A percentile compares a stretch with the other conserved stretches of the same genome.
Conservation (phyloP, 768 basidiomycete genomes). For the Hypholoma fasciculare region DNA sequence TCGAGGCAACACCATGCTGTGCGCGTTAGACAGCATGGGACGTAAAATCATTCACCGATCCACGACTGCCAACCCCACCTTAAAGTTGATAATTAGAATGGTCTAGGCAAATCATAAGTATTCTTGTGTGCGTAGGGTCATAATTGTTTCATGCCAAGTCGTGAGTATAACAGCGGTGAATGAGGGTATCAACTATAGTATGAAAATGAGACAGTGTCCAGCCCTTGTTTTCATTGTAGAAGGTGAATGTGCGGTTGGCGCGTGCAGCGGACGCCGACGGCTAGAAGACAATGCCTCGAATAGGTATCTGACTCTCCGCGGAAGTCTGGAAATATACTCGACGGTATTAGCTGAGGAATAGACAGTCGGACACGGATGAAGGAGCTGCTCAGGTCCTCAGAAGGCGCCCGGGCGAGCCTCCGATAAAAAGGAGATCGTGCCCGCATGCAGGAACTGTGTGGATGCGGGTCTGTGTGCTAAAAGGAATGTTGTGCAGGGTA, state of each 20-base stretch:
- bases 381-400: conserved; percentile 5
- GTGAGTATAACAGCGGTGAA: conserved; percentile 19
- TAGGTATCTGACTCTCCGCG: background rate
- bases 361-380: conserved; percentile 1
- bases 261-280: background rate
- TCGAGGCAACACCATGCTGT: no score
- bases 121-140: conserved; percentile 20
- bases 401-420: conserved; percentile 6
- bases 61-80: no score
- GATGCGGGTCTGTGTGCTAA: background rate
- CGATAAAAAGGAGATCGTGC: background rate
- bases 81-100: background rate
- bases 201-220: conserved; percentile 13
- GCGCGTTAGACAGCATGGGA: no score
- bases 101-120: conserved; percentile 2
- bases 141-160: conserved; percentile 24
- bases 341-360: conserved; percentile 18
- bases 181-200: conserved; percentile 19
- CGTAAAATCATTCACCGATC: no score
- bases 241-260: background rate
- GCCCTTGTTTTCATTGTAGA: conserved; percentile 7
- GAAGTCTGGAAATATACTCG: conserved; percentile 4
- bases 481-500: background rate
- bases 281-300: background rate
- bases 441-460: conserved; percentile 6